Base-by-base conservation (phyloP, 1,139 yeast species). In the Taphrina betulina region DNA sequence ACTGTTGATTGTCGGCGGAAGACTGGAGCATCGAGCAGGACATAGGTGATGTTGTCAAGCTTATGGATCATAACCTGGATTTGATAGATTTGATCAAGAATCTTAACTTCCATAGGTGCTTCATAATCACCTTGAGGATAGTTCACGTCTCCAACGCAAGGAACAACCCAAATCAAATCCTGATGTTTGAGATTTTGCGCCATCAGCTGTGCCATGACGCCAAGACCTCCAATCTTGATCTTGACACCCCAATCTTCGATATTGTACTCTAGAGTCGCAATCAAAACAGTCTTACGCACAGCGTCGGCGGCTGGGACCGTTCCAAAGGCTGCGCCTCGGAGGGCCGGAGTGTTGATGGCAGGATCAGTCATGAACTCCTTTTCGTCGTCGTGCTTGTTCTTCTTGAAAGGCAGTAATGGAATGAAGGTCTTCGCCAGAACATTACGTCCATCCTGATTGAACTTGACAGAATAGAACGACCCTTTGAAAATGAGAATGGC, bases 191-290 rank as follows among this genome's bases (percentile, higher is more conserved):
- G 44, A 29, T 54, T 46, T 28, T 46, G 24, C 2, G 53, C 58
- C 60, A 57, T 57, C n/a, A 57, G 46, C 23, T 57, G 58, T 5
- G 60, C 60, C 60, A 57, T 54, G 34, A 57, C 60, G 24, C 60
- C 60, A 16, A 57, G 37, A 10, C 60, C 60, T 24, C 60, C 60
- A 48, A 57, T 57, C 46, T 57, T 57, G 41, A 57, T 54, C 20
- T 50, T 46, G 51, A 57, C 37, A n/a, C 45, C 52, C 60, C 60
- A 57, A 36, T 57, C 60, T 14, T 51, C 46, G 19, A 57, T 57
- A 36, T 57, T 52, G 42, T 57, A 57, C 42, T 57, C 60, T 26
- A 57, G 45, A 5, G 60, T 57, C 3, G 60, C 60, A 19, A 57
- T 53, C 33, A 57, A 20, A 8, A 57, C 60, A 24, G 55, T 51